These are phyloP conservation scores for Fusarium penzigii DNA, from an alignment of 2,329 filamentous ascomycete species.

Conservation along the genomic window DNA sequence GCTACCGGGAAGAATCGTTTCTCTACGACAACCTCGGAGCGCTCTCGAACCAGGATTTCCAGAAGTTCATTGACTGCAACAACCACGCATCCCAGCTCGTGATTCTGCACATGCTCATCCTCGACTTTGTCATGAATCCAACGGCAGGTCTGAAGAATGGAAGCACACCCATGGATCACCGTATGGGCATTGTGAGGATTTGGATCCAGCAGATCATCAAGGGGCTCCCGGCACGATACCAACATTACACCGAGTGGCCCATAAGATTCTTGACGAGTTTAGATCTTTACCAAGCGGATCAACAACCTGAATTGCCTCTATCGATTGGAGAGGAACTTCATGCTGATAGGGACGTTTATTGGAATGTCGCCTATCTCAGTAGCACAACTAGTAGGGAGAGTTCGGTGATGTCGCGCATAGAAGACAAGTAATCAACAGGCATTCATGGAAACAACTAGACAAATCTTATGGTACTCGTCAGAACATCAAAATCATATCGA, in stretches of 20 bases:
- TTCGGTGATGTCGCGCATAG: background rate
- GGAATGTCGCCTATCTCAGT: background rate
- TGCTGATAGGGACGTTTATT: background rate
- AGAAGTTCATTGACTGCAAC: slow-evolving; percentile 30
- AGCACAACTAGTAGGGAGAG: background rate
- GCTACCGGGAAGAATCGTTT: slow-evolving; percentile 26
- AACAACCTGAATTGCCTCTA: slow-evolving; percentile 26
- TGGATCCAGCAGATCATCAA: slow-evolving; percentile 41
- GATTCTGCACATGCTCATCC: slow-evolving; percentile 39
- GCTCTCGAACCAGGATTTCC: slow-evolving; percentile 34
- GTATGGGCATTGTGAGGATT: slow-evolving; percentile 27
- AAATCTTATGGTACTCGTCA: background rate
- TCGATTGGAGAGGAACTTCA: slow-evolving; percentile 2
- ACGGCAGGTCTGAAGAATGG: slow-evolving; percentile 14
- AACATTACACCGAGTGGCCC: slow-evolving; percentile 36
- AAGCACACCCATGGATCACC: slow-evolving; percentile 6
- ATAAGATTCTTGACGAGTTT: slow-evolving; percentile 24
- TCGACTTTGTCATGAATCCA: slow-evolving; percentile 33
- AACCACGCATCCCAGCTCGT: slow-evolving; percentile 37
- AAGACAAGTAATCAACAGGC: too few species aligned
- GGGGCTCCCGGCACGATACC: slow-evolving; percentile 33
- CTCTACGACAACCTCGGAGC: slow-evolving; percentile 32
- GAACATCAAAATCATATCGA: background rate
- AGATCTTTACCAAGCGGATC: slow-evolving; percentile 20
- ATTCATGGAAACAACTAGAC: background rate